Base-by-base conservation (phyloP, 352 stramenopile genomes). In the Blastocystis sp. region DNA sequence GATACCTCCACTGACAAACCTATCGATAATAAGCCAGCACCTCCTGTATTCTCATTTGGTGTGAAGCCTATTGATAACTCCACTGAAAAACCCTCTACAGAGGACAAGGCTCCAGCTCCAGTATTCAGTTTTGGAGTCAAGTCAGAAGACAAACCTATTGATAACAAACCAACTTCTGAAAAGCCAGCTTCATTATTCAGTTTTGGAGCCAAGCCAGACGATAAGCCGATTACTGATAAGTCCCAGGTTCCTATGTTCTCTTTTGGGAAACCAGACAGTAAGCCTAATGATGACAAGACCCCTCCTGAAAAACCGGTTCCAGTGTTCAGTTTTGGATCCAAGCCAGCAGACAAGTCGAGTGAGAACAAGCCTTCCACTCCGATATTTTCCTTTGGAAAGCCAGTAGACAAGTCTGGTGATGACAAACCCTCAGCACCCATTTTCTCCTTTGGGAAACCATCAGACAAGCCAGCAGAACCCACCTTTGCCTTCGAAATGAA, bases 401-500 rank as follows among this genome's bases (percentile, higher is more conserved):
- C 33, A 70, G 40, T 15, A 70, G 58, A 68, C 13, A 30, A 68
- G 58, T 37, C 17, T n/a, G 37, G 37, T 30, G 24, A 40, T 1
- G 60, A 22, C 24, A 70, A 70, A 40, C 3, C 60, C 24, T 64
- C n/a, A 64, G 57, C n/a, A 17, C 57, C 57, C 13, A 35, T 15
- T 35, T 79, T 79, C 4, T 54, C 68, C 17, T 79, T 79, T 0
- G 68, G 33, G n/a, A 44, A 44, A 11, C 22, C 37, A 13, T 30
- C 37, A 27, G 13, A 81, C 27, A 81, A 60, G 22, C 22, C 7
- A 30, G 27, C 7, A 35, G 68, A 58, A n/a, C 40, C 40, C 40
- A 19, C 68, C 1, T 79, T 79, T 11, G 33, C 68, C 1, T 79
- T 79, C 42, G 68, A 79, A 24, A 58, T 35, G n/a, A 79, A 58